Conservation (phyloP, 2,329 filamentous ascomycete species). For the Colletotrichum lindemuthianum region DNA sequence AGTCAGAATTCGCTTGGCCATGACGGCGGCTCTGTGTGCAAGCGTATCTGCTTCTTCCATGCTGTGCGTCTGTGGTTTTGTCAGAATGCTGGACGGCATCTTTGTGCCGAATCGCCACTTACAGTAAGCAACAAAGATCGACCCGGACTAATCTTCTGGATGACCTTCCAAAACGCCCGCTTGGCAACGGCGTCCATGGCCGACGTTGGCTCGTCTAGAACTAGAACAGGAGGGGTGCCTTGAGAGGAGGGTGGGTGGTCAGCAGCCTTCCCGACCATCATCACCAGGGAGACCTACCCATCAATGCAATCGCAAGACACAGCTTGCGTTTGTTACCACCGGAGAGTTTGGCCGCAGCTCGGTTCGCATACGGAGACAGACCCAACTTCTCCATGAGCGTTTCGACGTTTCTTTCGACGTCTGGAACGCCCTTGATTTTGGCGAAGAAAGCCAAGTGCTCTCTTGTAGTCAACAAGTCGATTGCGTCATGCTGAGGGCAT, state of each 20-base stretch:
- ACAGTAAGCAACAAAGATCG: slow-evolving; percentile 74
- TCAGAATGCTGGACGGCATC: background rate
- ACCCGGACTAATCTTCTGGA: slow-evolving; percentile 71
- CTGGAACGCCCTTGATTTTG: slow-evolving; percentile 71
- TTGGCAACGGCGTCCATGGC: slow-evolving; percentile 81
- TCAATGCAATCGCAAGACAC: slow-evolving; percentile 77
- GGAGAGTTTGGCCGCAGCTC: slow-evolving; percentile 74
- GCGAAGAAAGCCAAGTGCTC: slow-evolving; percentile 82
- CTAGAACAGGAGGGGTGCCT: slow-evolving; percentile 3
- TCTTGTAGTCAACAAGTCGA: slow-evolving; percentile 78
- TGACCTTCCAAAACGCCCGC: slow-evolving; percentile 79
- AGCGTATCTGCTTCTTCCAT: slow-evolving; percentile 86
- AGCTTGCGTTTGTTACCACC: slow-evolving; percentile 84
- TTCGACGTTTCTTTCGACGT: slow-evolving; percentile 71
- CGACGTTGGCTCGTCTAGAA: slow-evolving; percentile 79
- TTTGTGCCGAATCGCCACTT: background rate
- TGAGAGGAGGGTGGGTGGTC: no score
- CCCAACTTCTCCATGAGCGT: slow-evolving; percentile 75
- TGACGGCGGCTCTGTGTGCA: slow-evolving; percentile 55
- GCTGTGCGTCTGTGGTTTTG: slow-evolving; percentile 66
- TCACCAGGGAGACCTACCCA: slow-evolving; percentile 66
- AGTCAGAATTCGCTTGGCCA: slow-evolving; percentile 60
- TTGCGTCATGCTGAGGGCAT: slow-evolving; percentile 78
- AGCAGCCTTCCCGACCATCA: no score
- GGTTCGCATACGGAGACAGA: slow-evolving; percentile 66